Conservation (phyloP, 2,329 filamentous ascomycete species). For the Didymosphaeria variabile region DNA sequence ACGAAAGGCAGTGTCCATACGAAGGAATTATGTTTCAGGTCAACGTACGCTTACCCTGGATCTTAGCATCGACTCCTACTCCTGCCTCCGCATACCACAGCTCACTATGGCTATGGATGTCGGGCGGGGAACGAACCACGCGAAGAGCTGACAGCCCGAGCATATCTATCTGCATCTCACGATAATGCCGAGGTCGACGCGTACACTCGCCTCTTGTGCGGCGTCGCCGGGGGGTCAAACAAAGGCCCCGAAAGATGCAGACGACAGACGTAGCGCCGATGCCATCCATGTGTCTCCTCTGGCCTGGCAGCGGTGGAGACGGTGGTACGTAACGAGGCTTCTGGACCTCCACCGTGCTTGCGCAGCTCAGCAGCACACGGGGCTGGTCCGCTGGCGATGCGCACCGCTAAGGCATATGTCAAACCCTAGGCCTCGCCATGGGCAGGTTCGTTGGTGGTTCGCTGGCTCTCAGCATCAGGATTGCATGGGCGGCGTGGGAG, state of each 20-base stretch:
- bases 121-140: not conserved
- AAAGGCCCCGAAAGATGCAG: not conserved
- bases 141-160: not conserved
- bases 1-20: not conserved
- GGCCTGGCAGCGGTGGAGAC: not conserved
- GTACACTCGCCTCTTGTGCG: not conserved
- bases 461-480: not conserved
- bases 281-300: not conserved
- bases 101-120: not conserved
- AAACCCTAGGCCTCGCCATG: not conserved
- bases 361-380: not conserved
- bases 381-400: not conserved
- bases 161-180: not conserved
- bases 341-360: not conserved
- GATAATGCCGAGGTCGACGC: not conserved
- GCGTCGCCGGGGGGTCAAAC: not conserved
- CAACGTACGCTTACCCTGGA: conserved; percentile 6
- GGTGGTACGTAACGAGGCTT: not conserved
- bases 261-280: not conserved
- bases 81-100: not conserved
- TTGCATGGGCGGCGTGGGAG: not conserved
- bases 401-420: conserved; percentile 4
- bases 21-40: conserved; percentile 9
- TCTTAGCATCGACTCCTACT: not conserved
- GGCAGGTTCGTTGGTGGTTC: not conserved